Percentiles rank a stretch among this genome's conserved stretches.
Conservation (phyloP, 352 stramenopile genomes). For the Aphanomyces astaci region DNA sequence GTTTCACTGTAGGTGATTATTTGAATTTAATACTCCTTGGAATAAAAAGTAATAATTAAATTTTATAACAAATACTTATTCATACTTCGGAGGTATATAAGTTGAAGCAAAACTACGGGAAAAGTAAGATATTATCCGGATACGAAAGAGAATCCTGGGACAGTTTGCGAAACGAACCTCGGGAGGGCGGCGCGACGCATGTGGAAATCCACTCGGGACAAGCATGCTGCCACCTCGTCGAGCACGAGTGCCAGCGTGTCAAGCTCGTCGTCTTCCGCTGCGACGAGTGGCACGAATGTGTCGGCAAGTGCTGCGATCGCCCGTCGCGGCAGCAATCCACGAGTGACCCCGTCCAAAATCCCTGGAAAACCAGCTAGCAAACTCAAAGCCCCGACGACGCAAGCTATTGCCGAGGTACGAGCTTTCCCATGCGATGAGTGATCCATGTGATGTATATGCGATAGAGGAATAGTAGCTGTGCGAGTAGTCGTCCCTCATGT, state of each 20-base stretch:
- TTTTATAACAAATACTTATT: not conserved
- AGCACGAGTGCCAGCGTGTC: not conserved
- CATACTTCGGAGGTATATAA: not conserved
- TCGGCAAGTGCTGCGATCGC: not conserved
- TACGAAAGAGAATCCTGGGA: not conserved
- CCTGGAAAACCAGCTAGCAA: slow-evolving; percentile 1
- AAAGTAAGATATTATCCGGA: not conserved
- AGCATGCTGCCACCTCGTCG: not conserved
- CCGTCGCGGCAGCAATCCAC: slow-evolving; percentile 4
- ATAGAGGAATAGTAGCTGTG: not conserved
- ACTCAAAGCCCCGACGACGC: slow-evolving; percentile 14
- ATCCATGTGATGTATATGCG: too few relatives aligned
- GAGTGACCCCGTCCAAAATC: not conserved
- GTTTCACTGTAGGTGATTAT: too few relatives aligned
- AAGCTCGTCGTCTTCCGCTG: not conserved
- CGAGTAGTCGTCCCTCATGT: not conserved
- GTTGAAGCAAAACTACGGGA: not conserved
- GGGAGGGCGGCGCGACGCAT: not conserved
- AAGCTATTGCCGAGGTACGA: slow-evolving; percentile 19
- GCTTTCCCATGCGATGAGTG: too few relatives aligned
- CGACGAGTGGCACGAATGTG: not conserved
- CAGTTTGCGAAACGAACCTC: not conserved
- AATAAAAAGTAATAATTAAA: too few relatives aligned
- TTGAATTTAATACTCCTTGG: too few relatives aligned
- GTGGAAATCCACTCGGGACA: slow-evolving; percentile 9